A percentile compares a stretch with the other conserved stretches of the same genome.
phyloP scores from a whole-genome alignment of 257 asterid species.

The Nicotiana noctiflora region DNA sequence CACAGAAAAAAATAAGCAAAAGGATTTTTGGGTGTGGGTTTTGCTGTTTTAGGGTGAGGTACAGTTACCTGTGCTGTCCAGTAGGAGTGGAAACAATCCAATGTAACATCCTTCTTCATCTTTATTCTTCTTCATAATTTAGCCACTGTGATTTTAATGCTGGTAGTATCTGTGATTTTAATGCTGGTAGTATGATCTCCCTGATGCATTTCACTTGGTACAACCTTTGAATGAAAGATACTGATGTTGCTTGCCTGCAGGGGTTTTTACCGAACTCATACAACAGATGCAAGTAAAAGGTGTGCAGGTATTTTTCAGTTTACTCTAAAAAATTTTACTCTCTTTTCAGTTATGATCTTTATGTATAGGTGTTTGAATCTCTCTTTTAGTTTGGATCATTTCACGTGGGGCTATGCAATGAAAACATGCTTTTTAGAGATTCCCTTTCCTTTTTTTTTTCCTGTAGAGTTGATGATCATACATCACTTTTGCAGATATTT shows the following conservation, averaged over 20 bases:
- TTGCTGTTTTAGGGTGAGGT: background rate
- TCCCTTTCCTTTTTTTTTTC: background rate
- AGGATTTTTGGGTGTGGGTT: background rate
- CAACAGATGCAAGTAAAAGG: constrained; percentile 99
- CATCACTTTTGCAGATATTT: background rate
- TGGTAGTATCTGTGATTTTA: background rate
- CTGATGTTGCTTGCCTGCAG: constrained; percentile 39
- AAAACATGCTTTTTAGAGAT: background rate
- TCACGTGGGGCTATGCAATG: background rate
- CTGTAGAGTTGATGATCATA: background rate
- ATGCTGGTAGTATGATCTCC: background rate
- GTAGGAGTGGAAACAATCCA: background rate
- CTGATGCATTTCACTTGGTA: background rate
- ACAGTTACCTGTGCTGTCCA: background rate
- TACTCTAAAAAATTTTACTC: background rate
- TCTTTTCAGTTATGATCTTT: background rate
- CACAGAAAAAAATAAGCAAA: background rate
- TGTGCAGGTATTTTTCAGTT: constrained; percentile 59
- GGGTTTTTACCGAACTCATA: constrained; percentile 96
- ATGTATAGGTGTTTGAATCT: background rate
- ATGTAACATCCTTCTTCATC: background rate
- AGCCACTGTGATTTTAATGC: too few relatives aligned
- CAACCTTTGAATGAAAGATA: constrained; percentile 1
- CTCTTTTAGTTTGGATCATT: background rate
- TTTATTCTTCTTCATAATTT: background rate